Evolutionary conservation across 176 grass and related monocot species (phyloP).

Genomic region (Phoenix roebelenii): DNA sequence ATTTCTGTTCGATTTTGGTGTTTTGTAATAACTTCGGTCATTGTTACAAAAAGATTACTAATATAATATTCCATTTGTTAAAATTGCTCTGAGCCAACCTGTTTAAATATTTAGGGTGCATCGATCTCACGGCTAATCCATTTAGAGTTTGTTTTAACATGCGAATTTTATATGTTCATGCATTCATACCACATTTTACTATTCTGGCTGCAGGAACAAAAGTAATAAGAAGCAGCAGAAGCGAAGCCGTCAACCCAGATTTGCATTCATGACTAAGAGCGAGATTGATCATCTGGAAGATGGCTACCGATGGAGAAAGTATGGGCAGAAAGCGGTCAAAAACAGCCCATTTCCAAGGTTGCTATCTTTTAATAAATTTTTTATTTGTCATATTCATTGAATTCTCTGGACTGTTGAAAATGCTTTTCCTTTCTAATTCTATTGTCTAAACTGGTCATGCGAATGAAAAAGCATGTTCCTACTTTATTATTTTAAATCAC

Average conservation of each 20-base stretch:
- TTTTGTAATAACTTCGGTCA: too few species aligned
- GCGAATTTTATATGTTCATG: background rate
- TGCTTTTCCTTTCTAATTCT: too few species aligned
- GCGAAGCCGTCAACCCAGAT: slow-evolving; percentile 51
- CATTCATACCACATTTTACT: slow-evolving; percentile 1
- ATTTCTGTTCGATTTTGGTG: too few species aligned
- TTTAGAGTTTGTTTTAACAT: too few species aligned
- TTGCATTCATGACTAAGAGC: slow-evolving; percentile 88
- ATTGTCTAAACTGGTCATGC: too few species aligned
- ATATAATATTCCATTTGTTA: too few species aligned
- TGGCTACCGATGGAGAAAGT: slow-evolving; percentile 91
- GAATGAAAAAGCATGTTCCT: too few species aligned
- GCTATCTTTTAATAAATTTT: background rate
- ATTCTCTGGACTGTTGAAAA: background rate
- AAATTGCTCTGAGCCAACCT: too few species aligned
- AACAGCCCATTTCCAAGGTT: slow-evolving; percentile 93
- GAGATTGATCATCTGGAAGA: slow-evolving; percentile 83
- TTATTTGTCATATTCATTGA: background rate
- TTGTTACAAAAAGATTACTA: too few species aligned
- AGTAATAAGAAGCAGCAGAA: slow-evolving; percentile 52
- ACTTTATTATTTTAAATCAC: too few species aligned
- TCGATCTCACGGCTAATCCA: too few species aligned
- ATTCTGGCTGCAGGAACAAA: slow-evolving; percentile 18
- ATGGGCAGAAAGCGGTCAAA: slow-evolving; percentile 86
- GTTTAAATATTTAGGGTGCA: too few species aligned